Conservation (phyloP, 2,329 filamentous ascomycete species). For the Pestalotiopsis sp. region DNA sequence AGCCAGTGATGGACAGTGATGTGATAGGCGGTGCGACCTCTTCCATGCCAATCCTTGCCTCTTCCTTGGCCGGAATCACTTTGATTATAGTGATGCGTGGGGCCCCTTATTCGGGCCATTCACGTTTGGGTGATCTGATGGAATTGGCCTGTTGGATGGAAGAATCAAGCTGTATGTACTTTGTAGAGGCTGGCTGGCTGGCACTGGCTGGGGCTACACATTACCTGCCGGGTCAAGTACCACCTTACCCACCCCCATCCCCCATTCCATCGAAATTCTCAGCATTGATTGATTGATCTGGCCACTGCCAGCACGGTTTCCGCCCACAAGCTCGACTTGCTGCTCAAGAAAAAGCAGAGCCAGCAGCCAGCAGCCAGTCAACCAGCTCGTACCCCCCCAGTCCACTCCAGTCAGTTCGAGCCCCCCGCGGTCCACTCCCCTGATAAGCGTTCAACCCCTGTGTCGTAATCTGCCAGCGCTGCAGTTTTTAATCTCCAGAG, state of each 20-base stretch:
- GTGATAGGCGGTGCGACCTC: constrained; percentile 4
- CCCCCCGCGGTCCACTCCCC: constrained; percentile 10
- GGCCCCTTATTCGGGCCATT: constrained; percentile 7
- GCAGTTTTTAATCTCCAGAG: constrained; percentile 11
- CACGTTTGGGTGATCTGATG: background rate
- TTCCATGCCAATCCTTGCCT: constrained; percentile 6
- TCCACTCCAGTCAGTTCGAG: background rate
- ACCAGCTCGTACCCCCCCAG: background rate
- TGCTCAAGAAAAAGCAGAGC: background rate
- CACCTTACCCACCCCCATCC: background rate
- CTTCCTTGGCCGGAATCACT: constrained; percentile 9
- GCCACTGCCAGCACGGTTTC: background rate
- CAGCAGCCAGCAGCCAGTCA: background rate
- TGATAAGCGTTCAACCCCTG: constrained; percentile 8
- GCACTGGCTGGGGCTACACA: background rate
- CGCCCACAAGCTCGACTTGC: background rate
- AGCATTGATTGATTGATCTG: background rate
- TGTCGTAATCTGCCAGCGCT: constrained; percentile 10
- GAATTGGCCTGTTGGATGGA: background rate
- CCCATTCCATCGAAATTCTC: background rate
- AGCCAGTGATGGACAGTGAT: constrained; percentile 5
- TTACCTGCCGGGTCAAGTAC: background rate
- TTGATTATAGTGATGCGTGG: constrained; percentile 10
- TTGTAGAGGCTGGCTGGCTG: too few species aligned
- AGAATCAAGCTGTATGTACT: too few species aligned